Base-by-base conservation (phyloP, 2,329 filamentous ascomycete species). In the Tolypocladium album region DNA sequence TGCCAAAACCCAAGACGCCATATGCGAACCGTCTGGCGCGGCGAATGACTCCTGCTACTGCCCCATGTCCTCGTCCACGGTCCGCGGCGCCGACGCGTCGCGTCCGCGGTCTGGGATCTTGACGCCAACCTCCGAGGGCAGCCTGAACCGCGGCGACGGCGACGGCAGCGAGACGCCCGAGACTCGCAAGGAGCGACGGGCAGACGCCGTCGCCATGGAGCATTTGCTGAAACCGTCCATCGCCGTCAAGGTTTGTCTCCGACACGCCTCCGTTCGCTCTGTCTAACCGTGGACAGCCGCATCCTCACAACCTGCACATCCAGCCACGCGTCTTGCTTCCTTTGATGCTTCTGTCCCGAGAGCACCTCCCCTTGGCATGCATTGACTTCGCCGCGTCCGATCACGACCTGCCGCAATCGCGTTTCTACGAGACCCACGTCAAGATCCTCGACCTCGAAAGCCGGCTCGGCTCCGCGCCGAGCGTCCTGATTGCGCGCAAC, bases 381-480 rank as follows among this genome's bases (percentile, higher is more conserved):
- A 79, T 89, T 60, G 86, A 88, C 67, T 77, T 85, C 45, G 71
- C 75, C 27, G 72, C 76, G 13, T 78, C 79, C 12, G 75, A 76
- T 43, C 79, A 77, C 64, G 79, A 79, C 24, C 75, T 85, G 27
- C 75, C 80, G 17, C 75, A 75, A 31, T 80, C 79, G 56, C 81
- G 82, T 57, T 77, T 82, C 55, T 88, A 84, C 68, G 83, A 86
- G 65, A 83, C 83, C 9, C 78, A 81, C 63, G 78, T 88, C 65
- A 82, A 83, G 63, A 82, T 86, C 60, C 74, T 89, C 61, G 86
- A 88, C 63, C 78, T 85, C 47, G 83, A 86, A 71, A 80, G 77
- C 59, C 83, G 82, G n/a, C 78, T 84, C 66, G 80, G 80, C 61
- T 79, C 76, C 24, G 72, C 74, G 13, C 76, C 80, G 17, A 80